Percentiles rank a stretch among this genome's conserved stretches.
Evolutionary conservation across 179 eudicot genomes (phyloP).

Genomic region (Spergularia azorica): DNA sequence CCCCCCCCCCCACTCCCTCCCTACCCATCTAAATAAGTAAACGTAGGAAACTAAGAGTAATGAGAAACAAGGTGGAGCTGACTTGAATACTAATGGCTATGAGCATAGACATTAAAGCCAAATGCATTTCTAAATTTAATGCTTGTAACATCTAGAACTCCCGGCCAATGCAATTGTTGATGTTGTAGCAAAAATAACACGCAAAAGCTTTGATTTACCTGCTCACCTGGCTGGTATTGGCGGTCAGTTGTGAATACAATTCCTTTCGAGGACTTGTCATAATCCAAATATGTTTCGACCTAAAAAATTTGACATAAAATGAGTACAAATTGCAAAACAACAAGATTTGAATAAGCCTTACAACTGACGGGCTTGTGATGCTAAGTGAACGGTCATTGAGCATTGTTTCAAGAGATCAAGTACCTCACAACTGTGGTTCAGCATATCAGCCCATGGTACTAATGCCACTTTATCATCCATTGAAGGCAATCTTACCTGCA

Average conservation of each 20-base stretch:
- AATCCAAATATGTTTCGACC: conserved; percentile 91
- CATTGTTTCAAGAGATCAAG: conserved; percentile 14
- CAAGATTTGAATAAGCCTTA: neutral
- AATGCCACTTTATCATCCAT: conserved; percentile 90
- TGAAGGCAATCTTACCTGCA: conserved; percentile 92
- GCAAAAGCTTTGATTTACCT: conserved; percentile 60
- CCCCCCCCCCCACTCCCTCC: too few relatives aligned
- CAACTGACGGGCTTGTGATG: neutral
- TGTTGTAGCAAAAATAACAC: neutral
- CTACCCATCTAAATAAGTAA: too few relatives aligned
- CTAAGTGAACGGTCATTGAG: neutral
- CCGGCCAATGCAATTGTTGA: neutral
- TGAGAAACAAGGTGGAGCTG: too few relatives aligned
- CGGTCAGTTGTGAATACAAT: conserved; percentile 91
- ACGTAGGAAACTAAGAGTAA: too few relatives aligned
- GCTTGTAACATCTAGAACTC: neutral
- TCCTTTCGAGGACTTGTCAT: conserved; percentile 83
- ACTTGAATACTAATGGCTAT: neutral
- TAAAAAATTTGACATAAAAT: conserved; percentile 28
- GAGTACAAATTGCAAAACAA: neutral
- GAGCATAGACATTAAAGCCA: neutral
- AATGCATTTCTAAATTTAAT: neutral
- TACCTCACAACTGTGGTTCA: conserved; percentile 92
- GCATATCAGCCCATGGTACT: conserved; percentile 99
- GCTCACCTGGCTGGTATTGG: conserved; percentile 97